These are phyloP conservation scores for Pseudonitzschia pungens DNA, from an alignment of 108 stramenopile genomes.

Conservation along the genomic window DNA sequence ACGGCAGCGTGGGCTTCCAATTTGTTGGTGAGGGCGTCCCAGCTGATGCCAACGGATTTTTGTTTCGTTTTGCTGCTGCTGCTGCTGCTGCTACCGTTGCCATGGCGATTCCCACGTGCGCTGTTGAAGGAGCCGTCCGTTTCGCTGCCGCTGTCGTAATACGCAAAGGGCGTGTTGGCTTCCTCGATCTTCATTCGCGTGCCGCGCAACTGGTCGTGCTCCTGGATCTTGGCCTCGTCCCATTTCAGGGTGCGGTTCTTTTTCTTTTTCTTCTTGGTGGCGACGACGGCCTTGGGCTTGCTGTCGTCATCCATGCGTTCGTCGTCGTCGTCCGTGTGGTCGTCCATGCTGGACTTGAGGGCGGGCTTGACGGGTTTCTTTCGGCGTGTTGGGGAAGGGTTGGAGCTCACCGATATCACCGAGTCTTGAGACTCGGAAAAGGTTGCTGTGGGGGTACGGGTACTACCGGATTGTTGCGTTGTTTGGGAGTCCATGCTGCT, in stretches of 20 bases:
- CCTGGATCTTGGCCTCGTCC: constrained; percentile 87
- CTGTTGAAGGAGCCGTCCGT: constrained; percentile 37
- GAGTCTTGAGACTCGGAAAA: not conserved
- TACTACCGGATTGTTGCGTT: too few species aligned
- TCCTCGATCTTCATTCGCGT: constrained; percentile 91
- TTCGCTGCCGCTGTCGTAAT: constrained; percentile 78
- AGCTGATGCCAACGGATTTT: constrained; percentile 54
- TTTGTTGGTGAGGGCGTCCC: constrained; percentile 65
- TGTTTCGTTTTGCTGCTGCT: constrained; percentile 14
- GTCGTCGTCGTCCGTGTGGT: not conserved
- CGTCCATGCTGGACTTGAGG: not conserved
- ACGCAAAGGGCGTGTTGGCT: constrained; percentile 82
- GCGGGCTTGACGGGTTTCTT: constrained; percentile 2
- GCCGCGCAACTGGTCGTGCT: constrained; percentile 82
- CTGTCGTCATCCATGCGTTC: not conserved
- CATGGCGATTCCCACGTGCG: not conserved
- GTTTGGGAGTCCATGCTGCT: too few species aligned
- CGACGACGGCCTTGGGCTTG: not conserved
- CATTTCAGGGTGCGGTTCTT: constrained; percentile 56
- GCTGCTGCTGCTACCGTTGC: constrained; percentile 5
- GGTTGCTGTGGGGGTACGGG: too few species aligned
- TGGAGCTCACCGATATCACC: not conserved
- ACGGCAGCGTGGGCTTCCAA: constrained; percentile 71
- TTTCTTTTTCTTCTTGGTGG: constrained; percentile 21
- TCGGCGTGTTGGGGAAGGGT: not conserved